These are phyloP conservation scores for Phytophthora cactorum DNA, from an alignment of 352 stramenopile species.

Conservation along the genomic window DNA sequence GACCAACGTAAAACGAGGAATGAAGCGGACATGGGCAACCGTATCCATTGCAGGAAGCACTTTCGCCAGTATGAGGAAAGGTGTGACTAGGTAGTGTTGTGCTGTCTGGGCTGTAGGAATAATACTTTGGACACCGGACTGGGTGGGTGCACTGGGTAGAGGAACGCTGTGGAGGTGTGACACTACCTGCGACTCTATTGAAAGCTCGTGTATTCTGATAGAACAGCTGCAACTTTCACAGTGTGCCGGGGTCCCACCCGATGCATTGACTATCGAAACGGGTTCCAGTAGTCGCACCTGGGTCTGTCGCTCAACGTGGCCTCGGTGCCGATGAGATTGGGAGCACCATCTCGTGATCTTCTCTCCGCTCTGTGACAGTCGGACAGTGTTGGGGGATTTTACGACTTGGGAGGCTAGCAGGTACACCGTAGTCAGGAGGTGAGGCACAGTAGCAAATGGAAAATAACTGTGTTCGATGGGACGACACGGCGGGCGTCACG, in stretches of 20 bases:
- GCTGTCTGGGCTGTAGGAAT: slow-evolving; percentile 27
- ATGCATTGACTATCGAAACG: slow-evolving; percentile 25
- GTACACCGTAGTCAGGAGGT: too few species aligned
- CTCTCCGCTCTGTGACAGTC: background rate
- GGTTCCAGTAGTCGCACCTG: background rate
- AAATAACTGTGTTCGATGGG: slow-evolving; percentile 3
- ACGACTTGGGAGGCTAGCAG: too few species aligned
- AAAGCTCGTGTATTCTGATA: slow-evolving; percentile 15
- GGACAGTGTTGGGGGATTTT: background rate
- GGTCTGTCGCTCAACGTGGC: background rate
- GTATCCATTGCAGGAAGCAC: background rate
- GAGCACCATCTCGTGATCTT: slow-evolving; percentile 4
- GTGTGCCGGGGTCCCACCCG: slow-evolving; percentile 9
- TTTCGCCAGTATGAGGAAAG: slow-evolving; percentile 23
- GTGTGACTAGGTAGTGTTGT: slow-evolving; percentile 24
- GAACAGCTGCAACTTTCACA: slow-evolving; percentile 20
- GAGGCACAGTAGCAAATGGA: too few species aligned
- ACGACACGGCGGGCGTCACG: slow-evolving; percentile 6
- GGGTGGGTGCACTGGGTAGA: slow-evolving; percentile 8
- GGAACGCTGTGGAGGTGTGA: slow-evolving; percentile 1
- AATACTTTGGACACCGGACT: slow-evolving; percentile 11
- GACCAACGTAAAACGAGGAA: slow-evolving; percentile 23
- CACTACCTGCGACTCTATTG: slow-evolving; percentile 5
- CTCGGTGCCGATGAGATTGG: slow-evolving; percentile 13
- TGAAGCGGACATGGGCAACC: slow-evolving; percentile 8